Base-by-base conservation (phyloP, 73 alveolate species). In the Diophrys sp. region DNA sequence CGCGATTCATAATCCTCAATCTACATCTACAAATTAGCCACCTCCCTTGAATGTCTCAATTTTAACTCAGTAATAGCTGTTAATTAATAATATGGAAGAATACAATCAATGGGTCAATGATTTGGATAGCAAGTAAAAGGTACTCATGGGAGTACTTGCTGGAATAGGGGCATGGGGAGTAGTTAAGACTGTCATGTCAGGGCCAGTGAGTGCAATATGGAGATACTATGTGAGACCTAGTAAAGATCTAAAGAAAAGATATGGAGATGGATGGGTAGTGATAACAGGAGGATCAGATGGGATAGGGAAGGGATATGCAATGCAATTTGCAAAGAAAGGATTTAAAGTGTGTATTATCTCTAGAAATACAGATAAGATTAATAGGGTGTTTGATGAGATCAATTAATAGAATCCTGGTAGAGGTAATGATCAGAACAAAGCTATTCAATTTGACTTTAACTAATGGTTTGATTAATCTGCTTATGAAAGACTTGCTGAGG, bases 281-380 rank as follows among this genome's bases (percentile, higher is more conserved):
- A 73, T 81, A 18, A 81, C 89, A 1, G 89, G 89, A 0, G 89
- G 77, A 74, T 81, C 89, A n/a, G 89, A 81, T 73, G 89, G 89
- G 24, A 74, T 81, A 30, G 89, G 89, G 18, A 2, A 2, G 1
- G 70, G 70, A 55, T 81, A 73, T 54, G 74, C 78, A 25, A 24
- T 2, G 23, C 78, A 73, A 34, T 34, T 81, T 8, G 82, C 89
- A 54, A 62, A 56, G 56, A 18, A 26, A 81, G 89, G 89, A 54
- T 81, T 81, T 66, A 81, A 74, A 23, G 44, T 81, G 11, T 56
- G 72, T 27, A 81, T 81, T n/a, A 54, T 81, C 31, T 31, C 79
- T 29, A 81, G 89, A 33, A 73, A 26, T 32, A 30, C 11, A 23
- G 1, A 24, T 23, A 81, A 81, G 31, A 32, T 71, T 11, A 33